Evolutionary conservation across 2,329 filamentous ascomycete genomes (phyloP).

Genomic region (Neoarthrinium moseri): DNA sequence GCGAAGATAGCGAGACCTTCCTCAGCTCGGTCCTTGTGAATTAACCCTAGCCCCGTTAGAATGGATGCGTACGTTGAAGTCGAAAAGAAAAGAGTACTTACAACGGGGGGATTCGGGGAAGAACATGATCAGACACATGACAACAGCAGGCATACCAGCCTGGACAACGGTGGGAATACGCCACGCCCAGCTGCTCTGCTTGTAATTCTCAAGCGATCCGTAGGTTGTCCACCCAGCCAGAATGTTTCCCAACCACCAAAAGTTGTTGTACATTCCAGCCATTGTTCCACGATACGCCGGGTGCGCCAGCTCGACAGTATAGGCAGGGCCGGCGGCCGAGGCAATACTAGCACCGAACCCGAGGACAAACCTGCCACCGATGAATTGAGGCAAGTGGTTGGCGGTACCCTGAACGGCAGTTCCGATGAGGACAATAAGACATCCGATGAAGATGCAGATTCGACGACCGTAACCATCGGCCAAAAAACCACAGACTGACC

Average conservation of each 20-base stretch:
- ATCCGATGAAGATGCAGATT: conserved; percentile 55
- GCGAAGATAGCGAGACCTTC: conserved; percentile 55
- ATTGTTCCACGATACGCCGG: conserved; percentile 61
- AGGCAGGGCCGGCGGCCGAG: conserved; percentile 60
- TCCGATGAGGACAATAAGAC: conserved; percentile 48
- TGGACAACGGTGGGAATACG: conserved; percentile 56
- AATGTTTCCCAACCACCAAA: conserved; percentile 51
- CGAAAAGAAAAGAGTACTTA: neutral
- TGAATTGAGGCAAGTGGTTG: conserved; percentile 47
- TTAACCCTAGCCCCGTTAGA: conserved; percentile 24
- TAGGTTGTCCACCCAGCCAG: conserved; percentile 52
- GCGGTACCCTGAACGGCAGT: conserved; percentile 49
- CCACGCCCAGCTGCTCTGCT: conserved; percentile 53
- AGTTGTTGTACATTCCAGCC: conserved; percentile 53
- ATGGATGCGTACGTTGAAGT: neutral
- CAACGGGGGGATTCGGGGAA: conserved; percentile 30
- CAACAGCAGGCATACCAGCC: conserved; percentile 41
- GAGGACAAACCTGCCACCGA: conserved; percentile 53
- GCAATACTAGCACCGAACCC: conserved; percentile 60
- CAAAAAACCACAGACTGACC: conserved; percentile 42
- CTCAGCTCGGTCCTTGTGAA: conserved; percentile 48
- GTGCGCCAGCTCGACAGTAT: conserved; percentile 62
- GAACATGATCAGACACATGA: conserved; percentile 38
- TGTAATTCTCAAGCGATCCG: conserved; percentile 34
- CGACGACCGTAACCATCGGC: conserved; percentile 53